Conservation (phyloP, 208 protist genomes). For the Plasmodiophora brassicae region DNA sequence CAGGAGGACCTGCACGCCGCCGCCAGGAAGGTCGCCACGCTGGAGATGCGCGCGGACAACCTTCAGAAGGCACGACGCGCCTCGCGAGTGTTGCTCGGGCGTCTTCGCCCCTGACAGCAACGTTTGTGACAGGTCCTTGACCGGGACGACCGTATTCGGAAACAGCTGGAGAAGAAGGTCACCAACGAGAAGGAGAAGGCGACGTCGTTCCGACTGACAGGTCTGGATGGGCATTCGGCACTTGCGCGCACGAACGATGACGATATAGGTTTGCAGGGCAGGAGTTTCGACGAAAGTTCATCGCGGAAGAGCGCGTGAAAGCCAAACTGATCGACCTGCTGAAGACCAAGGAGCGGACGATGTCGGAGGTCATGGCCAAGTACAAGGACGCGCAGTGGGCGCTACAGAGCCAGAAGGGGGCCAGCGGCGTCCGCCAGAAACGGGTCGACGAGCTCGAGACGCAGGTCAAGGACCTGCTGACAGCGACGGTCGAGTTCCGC, state of each 20-base stretch:
- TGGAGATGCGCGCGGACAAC: not conserved
- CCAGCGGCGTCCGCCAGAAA: not conserved
- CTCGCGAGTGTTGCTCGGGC: no score
- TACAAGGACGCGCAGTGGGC: conserved; percentile 27
- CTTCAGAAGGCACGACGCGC: not conserved
- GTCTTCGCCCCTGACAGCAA: no score
- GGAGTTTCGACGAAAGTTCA: conserved; percentile 8
- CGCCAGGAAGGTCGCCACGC: not conserved
- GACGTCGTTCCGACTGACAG: not conserved
- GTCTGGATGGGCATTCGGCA: no score
- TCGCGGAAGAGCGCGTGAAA: not conserved
- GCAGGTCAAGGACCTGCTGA: not conserved
- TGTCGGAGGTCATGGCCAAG: conserved; percentile 2
- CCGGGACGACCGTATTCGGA: not conserved
- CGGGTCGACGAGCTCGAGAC: not conserved
- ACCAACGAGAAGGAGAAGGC: not conserved
- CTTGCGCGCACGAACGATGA: no score
- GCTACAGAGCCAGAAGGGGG: not conserved
- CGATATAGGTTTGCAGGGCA: no score
- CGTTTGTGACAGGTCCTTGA: conserved; percentile 10
- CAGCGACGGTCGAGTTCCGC: not conserved
- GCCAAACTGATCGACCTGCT: not conserved
- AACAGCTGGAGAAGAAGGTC: not conserved
- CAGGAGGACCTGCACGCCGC: not conserved
- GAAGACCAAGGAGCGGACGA: not conserved